Conservation (phyloP, 352 stramenopile genomes). For the Phytophthora quininea region DNA sequence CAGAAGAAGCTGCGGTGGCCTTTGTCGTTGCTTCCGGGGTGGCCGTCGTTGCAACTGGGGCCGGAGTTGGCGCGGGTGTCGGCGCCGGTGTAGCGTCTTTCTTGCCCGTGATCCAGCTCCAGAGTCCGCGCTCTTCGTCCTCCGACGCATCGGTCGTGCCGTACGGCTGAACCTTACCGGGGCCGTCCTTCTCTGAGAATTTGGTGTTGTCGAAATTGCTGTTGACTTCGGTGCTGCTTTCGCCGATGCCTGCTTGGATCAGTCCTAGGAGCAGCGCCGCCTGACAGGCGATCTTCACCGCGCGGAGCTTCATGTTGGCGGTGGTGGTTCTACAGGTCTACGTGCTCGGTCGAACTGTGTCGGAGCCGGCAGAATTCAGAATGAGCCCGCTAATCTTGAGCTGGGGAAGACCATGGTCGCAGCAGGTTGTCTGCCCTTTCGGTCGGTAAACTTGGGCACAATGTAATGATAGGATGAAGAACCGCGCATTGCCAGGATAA, state of each 20-base stretch:
- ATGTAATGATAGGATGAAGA: conserved; percentile 33
- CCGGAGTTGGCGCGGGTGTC: background rate
- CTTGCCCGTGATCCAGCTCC: conserved; percentile 12
- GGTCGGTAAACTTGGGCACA: conserved; percentile 19
- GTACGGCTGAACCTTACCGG: conserved; percentile 3
- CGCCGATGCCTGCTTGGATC: conserved; percentile 13
- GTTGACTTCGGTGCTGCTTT: conserved; percentile 10
- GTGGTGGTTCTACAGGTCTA: background rate
- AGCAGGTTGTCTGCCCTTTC: background rate
- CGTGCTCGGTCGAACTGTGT: conserved; percentile 13
- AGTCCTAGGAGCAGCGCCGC: conserved; percentile 22
- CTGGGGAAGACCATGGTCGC: conserved; percentile 3
- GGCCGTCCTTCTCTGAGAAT: conserved; percentile 9
- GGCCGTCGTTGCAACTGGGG: background rate
- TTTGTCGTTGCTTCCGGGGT: background rate
- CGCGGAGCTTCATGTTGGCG: conserved; percentile 31
- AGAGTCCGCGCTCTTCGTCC: conserved; percentile 29
- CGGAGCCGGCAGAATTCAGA: conserved; percentile 30
- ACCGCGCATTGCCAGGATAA: conserved; percentile 27
- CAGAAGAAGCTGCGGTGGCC: background rate
- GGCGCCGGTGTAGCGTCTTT: conserved; percentile 1
- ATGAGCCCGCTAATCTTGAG: conserved; percentile 34
- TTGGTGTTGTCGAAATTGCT: conserved; percentile 32
- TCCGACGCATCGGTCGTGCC: conserved; percentile 6
- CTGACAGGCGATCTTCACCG: conserved; percentile 24